phyloP scores from a whole-genome alignment of 1,139 yeast genomes.

The Sugiyamaella japonica region DNA sequence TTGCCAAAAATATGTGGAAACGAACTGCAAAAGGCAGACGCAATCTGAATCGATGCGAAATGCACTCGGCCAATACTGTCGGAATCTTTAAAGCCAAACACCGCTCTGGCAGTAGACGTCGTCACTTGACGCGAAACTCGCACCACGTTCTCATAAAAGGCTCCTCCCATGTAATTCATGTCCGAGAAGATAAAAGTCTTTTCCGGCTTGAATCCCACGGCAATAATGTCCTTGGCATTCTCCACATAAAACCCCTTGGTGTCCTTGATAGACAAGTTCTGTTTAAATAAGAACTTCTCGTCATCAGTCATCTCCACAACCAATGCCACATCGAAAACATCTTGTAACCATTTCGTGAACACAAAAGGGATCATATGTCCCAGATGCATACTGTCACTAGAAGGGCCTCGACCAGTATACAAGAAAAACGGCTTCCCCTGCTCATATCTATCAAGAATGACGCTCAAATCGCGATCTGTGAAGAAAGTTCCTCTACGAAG shows the following conservation, averaged over 20 bases:
- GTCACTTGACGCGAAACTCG: conserved; percentile 95
- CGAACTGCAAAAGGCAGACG: conserved; percentile 93
- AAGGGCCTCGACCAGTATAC: conserved; percentile 98
- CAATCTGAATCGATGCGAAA: conserved; percentile 94
- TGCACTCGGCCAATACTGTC: conserved; percentile 95
- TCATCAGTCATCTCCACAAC: conserved; percentile 96
- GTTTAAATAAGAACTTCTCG: conserved; percentile 95
- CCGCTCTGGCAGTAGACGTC: conserved; percentile 92
- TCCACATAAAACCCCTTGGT: conserved; percentile 70
- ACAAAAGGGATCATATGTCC: conserved; percentile 97
- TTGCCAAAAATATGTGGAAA: conserved; percentile 90
- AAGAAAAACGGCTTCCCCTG: conserved; percentile 93
- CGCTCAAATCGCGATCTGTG: conserved; percentile 82
- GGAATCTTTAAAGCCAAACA: conserved; percentile 94
- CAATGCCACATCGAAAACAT: conserved; percentile 95
- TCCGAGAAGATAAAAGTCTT: conserved; percentile 95
- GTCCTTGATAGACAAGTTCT: conserved; percentile 80
- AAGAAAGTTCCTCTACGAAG: conserved; percentile 90
- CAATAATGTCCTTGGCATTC: conserved; percentile 90
- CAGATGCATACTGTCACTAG: conserved; percentile 91
- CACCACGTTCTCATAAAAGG: conserved; percentile 91
- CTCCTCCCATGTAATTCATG: conserved; percentile 87
- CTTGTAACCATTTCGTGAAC: conserved; percentile 98
- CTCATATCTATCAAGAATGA: conserved; percentile 84
- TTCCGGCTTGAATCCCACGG: conserved; percentile 91